Evolutionary conservation across 1,139 yeast species (phyloP).

Genomic region (Taphrina pruni): DNA sequence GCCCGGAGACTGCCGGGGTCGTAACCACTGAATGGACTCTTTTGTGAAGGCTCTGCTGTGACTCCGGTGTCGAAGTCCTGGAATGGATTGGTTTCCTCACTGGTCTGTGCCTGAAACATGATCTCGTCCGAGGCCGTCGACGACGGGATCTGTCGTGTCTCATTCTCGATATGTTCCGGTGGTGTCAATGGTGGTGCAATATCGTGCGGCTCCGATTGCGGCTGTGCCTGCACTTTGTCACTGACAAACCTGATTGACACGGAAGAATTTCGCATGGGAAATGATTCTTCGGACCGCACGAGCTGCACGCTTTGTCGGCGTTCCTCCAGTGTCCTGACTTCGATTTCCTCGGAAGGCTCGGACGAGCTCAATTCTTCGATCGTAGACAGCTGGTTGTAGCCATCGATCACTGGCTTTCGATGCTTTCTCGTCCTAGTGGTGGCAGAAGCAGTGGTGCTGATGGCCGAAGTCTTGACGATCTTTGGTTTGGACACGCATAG

Average conservation of each 20-base stretch:
- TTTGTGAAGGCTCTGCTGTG: neutral
- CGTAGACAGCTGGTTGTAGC: neutral
- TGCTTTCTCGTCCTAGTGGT: neutral
- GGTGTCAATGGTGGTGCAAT: neutral
- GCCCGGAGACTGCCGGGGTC: neutral
- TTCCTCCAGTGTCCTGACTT: neutral
- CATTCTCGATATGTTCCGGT: neutral
- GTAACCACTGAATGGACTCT: neutral
- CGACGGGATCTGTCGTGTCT: neutral
- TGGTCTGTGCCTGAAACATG: neutral
- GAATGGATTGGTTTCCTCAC: slow-evolving; percentile 5
- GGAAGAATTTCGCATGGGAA: slow-evolving; percentile 1
- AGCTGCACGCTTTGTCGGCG: neutral
- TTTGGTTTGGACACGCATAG: neutral
- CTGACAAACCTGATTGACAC: neutral
- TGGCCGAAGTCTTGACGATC: neutral
- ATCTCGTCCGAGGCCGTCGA: neutral
- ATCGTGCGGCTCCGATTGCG: neutral
- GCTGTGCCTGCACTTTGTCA: neutral
- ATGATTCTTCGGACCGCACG: slow-evolving; percentile 9
- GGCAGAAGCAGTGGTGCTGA: neutral
- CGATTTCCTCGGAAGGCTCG: neutral
- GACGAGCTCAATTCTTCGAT: slow-evolving; percentile 6
- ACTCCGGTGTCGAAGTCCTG: neutral
- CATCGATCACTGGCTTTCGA: neutral